phyloP scores from a whole-genome alignment of 495 filamentous ascomycete species.

The Bryoglossum gracile region DNA sequence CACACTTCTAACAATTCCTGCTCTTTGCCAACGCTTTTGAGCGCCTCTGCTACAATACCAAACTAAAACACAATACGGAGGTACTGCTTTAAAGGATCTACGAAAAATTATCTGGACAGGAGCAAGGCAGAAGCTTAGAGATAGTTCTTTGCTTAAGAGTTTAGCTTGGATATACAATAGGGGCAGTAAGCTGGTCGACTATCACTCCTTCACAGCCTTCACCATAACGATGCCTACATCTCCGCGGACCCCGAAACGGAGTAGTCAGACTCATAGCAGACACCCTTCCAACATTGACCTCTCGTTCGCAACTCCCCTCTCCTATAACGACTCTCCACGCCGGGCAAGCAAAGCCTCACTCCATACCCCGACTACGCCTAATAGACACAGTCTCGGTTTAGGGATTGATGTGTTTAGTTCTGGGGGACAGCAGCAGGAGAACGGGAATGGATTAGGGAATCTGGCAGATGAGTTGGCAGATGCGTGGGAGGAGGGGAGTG shows the following conservation, averaged over 20 bases:
- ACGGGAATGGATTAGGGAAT: slow-evolving; percentile 67
- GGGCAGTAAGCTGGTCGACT: neutral
- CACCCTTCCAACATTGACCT: slow-evolving; percentile 45
- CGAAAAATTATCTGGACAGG: no score
- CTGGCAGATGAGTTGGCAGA: slow-evolving; percentile 60
- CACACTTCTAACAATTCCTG: no score
- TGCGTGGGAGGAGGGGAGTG: slow-evolving; percentile 49
- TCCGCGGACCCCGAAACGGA: slow-evolving; percentile 56
- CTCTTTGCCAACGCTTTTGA: no score
- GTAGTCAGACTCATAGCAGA: no score
- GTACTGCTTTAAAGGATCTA: no score
- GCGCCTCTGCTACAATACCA: no score
- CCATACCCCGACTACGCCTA: slow-evolving; percentile 54
- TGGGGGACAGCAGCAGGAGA: slow-evolving; percentile 16
- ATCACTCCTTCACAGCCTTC: slow-evolving; percentile 4
- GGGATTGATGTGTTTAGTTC: slow-evolving; percentile 44
- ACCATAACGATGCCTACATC: slow-evolving; percentile 36
- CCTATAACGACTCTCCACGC: slow-evolving; percentile 25
- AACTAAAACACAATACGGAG: no score
- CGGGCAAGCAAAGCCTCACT: slow-evolving; percentile 53
- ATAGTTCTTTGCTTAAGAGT: no score
- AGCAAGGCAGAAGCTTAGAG: no score
- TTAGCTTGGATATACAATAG: no score
- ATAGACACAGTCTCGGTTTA: slow-evolving; percentile 43
- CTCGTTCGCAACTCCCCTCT: slow-evolving; percentile 22